Conservation (phyloP, 2,329 filamentous ascomycete genomes). For the Stemphylium beticola region DNA sequence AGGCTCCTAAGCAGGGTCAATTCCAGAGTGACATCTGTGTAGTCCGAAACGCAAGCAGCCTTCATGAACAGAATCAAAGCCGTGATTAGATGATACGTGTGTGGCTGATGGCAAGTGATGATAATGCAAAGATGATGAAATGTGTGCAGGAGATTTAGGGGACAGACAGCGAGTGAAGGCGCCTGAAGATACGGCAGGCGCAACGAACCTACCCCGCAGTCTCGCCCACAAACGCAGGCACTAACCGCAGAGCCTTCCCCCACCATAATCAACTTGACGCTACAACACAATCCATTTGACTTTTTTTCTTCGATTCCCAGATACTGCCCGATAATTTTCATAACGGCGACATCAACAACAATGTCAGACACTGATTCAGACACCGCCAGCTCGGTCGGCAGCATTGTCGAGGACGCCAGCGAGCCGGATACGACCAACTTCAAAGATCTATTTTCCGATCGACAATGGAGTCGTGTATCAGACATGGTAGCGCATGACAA, state of each 20-base stretch:
- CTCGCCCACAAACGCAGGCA: constrained; percentile 38
- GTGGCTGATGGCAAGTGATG: too few species aligned
- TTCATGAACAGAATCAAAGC: too few species aligned
- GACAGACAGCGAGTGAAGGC: too few species aligned
- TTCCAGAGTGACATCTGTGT: too few species aligned
- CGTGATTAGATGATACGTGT: too few species aligned
- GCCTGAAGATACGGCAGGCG: constrained; percentile 20
- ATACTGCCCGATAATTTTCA: background rate
- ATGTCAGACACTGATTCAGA: constrained; percentile 44
- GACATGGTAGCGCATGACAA: constrained; percentile 40
- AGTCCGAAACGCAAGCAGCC: too few species aligned
- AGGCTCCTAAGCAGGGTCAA: too few species aligned
- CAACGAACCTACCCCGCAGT: constrained; percentile 30
- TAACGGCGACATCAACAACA: background rate
- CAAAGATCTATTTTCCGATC: constrained; percentile 46
- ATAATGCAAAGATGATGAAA: too few species aligned
- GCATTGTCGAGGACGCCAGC: constrained; percentile 44
- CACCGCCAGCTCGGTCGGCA: constrained; percentile 41
- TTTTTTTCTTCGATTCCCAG: constrained; percentile 1
- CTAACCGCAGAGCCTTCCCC: constrained; percentile 32
- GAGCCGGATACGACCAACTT: constrained; percentile 45
- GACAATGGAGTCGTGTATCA: constrained; percentile 35
- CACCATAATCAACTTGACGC: constrained; percentile 15
- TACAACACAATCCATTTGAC: background rate
- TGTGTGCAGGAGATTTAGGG: too few species aligned